Percentiles rank a stretch among this genome's conserved stretches.
These are phyloP conservation scores for Pseudogymnoascus sp. DNA, from an alignment of 2,329 filamentous ascomycete genomes.

Conservation along the genomic window DNA sequence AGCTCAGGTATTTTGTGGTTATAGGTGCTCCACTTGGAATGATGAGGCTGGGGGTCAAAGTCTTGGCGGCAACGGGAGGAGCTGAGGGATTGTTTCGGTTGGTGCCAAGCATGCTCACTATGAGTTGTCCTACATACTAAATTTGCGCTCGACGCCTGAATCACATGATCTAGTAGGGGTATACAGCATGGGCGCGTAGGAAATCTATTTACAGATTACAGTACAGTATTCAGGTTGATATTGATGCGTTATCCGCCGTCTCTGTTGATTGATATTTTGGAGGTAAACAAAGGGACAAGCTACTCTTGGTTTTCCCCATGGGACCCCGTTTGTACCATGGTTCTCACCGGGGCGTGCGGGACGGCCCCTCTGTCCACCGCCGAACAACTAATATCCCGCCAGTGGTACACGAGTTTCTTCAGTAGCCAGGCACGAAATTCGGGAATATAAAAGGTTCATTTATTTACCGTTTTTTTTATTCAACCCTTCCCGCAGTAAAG, in stretches of 20 bases:
- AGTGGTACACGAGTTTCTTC: background rate
- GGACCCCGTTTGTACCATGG: background rate
- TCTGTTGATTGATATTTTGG: background rate
- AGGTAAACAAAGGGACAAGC: background rate
- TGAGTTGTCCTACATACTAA: conserved; percentile 5
- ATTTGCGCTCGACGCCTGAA: conserved; percentile 1
- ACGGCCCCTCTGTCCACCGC: background rate
- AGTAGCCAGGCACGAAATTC: background rate
- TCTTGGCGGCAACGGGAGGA: conserved; percentile 3
- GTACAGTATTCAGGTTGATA: background rate
- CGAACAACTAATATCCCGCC: background rate
- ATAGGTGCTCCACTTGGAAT: background rate
- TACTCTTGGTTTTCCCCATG: background rate
- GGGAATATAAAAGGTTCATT: background rate
- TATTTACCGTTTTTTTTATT: background rate
- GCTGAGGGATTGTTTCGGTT: conserved; percentile 3
- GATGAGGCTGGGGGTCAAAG: conserved; percentile 1
- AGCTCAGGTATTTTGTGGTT: background rate
- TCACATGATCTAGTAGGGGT: background rate
- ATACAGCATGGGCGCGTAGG: background rate
- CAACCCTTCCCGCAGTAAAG: background rate
- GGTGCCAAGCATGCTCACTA: background rate
- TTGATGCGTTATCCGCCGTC: background rate
- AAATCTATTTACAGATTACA: background rate
- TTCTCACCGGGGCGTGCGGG: background rate